phyloP scores from a whole-genome alignment of 371 early-diverging fungal species.

The Rhizopus microsporus region DNA sequence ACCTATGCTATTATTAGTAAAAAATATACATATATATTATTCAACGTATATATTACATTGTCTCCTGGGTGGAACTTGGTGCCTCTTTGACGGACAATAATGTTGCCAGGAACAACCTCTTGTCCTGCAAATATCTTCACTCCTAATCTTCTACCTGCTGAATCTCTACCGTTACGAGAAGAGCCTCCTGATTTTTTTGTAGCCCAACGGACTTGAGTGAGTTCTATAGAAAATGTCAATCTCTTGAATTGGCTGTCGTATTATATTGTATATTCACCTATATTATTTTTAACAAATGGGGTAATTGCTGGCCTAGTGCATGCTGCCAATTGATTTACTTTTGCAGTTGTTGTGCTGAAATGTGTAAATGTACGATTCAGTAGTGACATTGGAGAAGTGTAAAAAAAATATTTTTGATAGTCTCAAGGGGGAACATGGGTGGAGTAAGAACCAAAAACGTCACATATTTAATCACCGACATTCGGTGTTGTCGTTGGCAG shows the following conservation, averaged over 20 bases:
- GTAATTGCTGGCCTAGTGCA: slow-evolving; percentile 11
- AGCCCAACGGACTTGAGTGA: slow-evolving; percentile 82
- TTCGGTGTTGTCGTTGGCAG: background rate
- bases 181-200: slow-evolving; percentile 93
- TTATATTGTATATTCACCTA: slow-evolving; percentile 9
- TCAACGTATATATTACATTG: slow-evolving; percentile 58
- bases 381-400: slow-evolving; percentile 14
- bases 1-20: slow-evolving; percentile 46
- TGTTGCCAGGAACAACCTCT: slow-evolving; percentile 84
- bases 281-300: slow-evolving; percentile 17
- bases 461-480: background rate
- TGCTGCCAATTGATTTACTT: slow-evolving; percentile 4
- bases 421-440: background rate
- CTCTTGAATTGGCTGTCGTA: background rate
- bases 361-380: slow-evolving; percentile 22
- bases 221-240: slow-evolving; percentile 10
- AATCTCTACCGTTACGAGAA: slow-evolving; percentile 91
- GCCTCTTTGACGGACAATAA: slow-evolving; percentile 93
- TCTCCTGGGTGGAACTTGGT: slow-evolving; percentile 89
- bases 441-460: background rate
- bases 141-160: slow-evolving; percentile 92
- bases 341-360: slow-evolving; percentile 9
- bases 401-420: background rate
- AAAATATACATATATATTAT: background rate
- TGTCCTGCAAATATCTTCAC: slow-evolving; percentile 89